These are phyloP conservation scores for Helminthosporium solani DNA, from an alignment of 2,329 filamentous ascomycete genomes.

Conservation along the genomic window DNA sequence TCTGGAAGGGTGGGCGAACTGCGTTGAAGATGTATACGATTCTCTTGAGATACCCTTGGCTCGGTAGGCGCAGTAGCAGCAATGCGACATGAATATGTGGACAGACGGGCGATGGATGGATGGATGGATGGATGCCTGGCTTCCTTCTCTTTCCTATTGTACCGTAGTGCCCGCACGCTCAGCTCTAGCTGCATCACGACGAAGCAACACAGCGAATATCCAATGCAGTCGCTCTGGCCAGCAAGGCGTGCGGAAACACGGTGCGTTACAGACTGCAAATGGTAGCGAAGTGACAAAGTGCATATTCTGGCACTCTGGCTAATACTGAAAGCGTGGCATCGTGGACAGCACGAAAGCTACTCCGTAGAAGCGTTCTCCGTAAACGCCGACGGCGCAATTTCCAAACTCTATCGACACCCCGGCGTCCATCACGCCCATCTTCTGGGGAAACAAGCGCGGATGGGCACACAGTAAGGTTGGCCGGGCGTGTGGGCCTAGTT, in stretches of 20 bases:
- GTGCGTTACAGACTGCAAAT: background rate
- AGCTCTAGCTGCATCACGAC: constrained; percentile 20
- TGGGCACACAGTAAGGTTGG: background rate
- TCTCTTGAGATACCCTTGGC: constrained; percentile 33
- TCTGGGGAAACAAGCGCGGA: constrained; percentile 1
- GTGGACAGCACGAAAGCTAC: too few relatives aligned
- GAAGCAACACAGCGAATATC: constrained; percentile 5
- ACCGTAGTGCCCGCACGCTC: constrained; percentile 5
- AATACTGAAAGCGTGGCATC: too few relatives aligned
- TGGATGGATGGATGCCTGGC: too few relatives aligned
- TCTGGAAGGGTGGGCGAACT: constrained; percentile 1
- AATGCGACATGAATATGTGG: background rate
- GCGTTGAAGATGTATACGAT: constrained; percentile 12
- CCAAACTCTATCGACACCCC: constrained; percentile 4
- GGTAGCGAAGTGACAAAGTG: constrained; percentile 1
- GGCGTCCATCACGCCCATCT: constrained; percentile 6
- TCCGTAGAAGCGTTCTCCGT: too few relatives aligned
- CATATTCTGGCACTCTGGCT: too few relatives aligned
- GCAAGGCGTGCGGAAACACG: constrained; percentile 4
- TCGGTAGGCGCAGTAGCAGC: background rate
- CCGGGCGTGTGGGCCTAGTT: background rate
- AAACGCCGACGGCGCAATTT: constrained; percentile 1
- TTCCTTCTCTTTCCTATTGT: constrained; percentile 3
- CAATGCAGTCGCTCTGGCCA: constrained; percentile 8
- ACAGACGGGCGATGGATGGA: background rate